Conservation (phyloP, 2,329 filamentous ascomycete genomes). For the Alternaria arborescens region DNA sequence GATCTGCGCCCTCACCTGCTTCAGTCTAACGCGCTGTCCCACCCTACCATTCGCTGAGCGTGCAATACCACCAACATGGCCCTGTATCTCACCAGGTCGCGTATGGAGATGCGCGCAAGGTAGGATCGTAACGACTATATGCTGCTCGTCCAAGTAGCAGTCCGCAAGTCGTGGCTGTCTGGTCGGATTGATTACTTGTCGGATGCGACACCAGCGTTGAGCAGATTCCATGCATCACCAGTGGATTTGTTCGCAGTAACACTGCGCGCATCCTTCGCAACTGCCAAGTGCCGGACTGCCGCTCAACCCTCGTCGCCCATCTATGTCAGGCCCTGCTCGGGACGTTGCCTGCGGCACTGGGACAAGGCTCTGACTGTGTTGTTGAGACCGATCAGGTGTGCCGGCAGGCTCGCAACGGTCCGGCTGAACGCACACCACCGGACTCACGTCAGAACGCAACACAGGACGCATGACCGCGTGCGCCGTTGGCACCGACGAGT, state of each 20-base stretch:
- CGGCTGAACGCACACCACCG: constrained; percentile 3
- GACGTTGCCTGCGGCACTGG: constrained; percentile 4
- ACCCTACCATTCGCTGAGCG: constrained; percentile 1
- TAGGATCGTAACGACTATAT: constrained; percentile 3
- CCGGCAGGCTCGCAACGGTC: constrained; percentile 10
- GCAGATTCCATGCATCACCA: neutral
- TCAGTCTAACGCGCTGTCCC: constrained; percentile 3
- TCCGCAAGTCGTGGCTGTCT: neutral
- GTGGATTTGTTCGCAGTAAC: neutral
- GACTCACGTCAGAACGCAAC: constrained; percentile 4
- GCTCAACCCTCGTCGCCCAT: constrained; percentile 7
- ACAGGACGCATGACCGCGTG: constrained; percentile 8
- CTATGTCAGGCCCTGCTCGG: constrained; percentile 1
- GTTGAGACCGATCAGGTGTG: constrained; percentile 10
- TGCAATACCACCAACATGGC: constrained; percentile 10
- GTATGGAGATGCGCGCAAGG: constrained; percentile 29
- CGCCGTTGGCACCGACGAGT: constrained; percentile 9
- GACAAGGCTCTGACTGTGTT: constrained; percentile 4
- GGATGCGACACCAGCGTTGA: neutral
- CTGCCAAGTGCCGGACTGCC: constrained; percentile 10
- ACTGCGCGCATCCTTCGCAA: constrained; percentile 7
- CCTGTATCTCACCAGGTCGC: constrained; percentile 2
- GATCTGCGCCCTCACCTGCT: constrained; percentile 16
- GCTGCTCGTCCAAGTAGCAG: constrained; percentile 26
- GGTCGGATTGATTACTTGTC: neutral